Base-by-base conservation (phyloP, 768 basidiomycete species). In the Russula sp. region DNA sequence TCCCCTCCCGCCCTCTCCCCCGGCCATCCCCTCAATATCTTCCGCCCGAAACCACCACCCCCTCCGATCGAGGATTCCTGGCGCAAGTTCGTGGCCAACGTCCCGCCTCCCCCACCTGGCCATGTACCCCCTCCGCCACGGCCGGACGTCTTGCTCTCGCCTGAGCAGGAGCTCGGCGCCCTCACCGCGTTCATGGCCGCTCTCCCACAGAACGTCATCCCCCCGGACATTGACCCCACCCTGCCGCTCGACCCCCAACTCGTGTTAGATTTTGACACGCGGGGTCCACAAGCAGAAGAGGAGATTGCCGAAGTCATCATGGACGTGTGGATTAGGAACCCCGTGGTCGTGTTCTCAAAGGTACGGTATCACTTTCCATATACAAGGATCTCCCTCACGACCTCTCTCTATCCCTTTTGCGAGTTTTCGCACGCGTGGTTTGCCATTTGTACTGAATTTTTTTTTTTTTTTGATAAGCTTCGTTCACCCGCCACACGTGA, bases 241-340 rank as follows among this genome's bases (percentile, higher is more conserved):
- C 65, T 67, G 11, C 82, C 88, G 8, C 83, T 92, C 60, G 90
- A 93, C 70, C 88, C 91, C 4, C 82, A 90, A 67, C 81, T 92
- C 59, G 81, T 93, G 5, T 79, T 93, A 45, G 90, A 89, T 68
- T 93, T 93, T 70, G 89, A 93, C 70, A 87, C 87, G 0, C 81
- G 84, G n/a, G 76, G 81, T 46, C 74, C 81, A 2, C 78, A 79
- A 14, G 88, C 88, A 0, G 67, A 69, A 20, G 79, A 83, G 38
- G 88, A 91, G 71, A 75, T 91, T 36, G 70, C 73, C 38, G 74
- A 76, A 1, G 76, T 91, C 70, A 79, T 85, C 7, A 73, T 78
- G 1, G 83, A 88, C 35, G 82, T 87, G 1, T 92, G 90, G 90
- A 67, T 78, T 4, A 78, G 81, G 41, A 84, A 88, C 67, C 90